A percentile compares a stretch with the other conserved stretches of the same genome.
phyloP scores from a whole-genome alignment of 257 asterid genomes.

The Schizonepeta tenuifolia region DNA sequence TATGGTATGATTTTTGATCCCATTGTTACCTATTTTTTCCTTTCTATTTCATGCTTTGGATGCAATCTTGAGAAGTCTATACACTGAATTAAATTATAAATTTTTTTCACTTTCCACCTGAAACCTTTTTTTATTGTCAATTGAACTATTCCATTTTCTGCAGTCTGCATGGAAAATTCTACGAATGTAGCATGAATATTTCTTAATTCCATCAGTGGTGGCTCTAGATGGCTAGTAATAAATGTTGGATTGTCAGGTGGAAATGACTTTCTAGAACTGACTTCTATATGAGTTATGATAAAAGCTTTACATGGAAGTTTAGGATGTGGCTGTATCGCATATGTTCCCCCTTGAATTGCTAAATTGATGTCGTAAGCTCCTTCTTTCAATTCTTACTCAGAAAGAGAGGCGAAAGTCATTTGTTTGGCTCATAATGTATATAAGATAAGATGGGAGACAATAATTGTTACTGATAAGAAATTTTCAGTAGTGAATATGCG shows the following conservation, averaged over 20 bases:
- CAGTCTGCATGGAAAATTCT: background rate
- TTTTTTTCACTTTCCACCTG: no score
- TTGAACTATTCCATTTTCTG: background rate
- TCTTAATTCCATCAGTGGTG: background rate
- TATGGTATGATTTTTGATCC: conserved; percentile 49
- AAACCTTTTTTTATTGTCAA: background rate
- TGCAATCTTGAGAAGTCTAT: background rate
- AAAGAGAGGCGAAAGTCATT: no score
- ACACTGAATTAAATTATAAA: background rate
- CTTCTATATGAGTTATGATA: background rate
- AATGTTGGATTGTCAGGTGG: background rate
- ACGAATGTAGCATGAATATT: background rate
- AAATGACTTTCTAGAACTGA: background rate
- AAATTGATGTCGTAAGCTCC: background rate
- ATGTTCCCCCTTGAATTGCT: background rate
- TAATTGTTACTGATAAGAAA: background rate
- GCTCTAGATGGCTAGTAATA: background rate
- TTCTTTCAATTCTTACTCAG: no score
- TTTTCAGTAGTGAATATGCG: background rate
- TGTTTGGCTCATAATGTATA: background rate
- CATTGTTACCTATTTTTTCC: background rate
- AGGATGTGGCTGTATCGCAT: background rate
- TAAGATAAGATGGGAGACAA: conserved; percentile 8
- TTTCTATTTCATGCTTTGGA: background rate
- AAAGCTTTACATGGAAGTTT: background rate